Percentiles rank a stretch among this genome's conserved stretches.
These are phyloP conservation scores for Sordariomycetes sp. DNA, from an alignment of 2,329 filamentous ascomycete species.

Conservation along the genomic window DNA sequence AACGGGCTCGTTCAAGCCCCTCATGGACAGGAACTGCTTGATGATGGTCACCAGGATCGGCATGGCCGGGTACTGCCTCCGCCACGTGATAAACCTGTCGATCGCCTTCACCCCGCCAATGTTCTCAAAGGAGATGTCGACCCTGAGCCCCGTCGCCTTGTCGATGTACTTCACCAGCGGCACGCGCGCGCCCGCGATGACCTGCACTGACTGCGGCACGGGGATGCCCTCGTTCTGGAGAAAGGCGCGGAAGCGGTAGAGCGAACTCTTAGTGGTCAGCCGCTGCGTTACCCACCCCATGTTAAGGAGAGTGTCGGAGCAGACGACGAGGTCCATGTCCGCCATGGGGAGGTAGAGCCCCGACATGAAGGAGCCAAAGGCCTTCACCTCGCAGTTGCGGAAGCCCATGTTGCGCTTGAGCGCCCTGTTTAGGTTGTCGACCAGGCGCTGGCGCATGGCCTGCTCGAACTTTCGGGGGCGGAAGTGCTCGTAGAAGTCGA, in stretches of 20 bases:
- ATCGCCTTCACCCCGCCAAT: slow-evolving; percentile 70
- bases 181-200: slow-evolving; percentile 69
- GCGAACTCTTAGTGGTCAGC: slow-evolving; percentile 32
- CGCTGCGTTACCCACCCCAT: slow-evolving; percentile 36
- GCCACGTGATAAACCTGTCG: slow-evolving; percentile 73
- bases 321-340: slow-evolving; percentile 88
- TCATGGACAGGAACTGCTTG: slow-evolving; percentile 88
- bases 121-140: slow-evolving; percentile 95
- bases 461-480: slow-evolving; percentile 69
- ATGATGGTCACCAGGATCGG: slow-evolving; percentile 75
- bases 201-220: slow-evolving; percentile 45
- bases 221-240: slow-evolving; percentile 48
- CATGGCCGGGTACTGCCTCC: slow-evolving; percentile 69
- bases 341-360: slow-evolving; percentile 62
- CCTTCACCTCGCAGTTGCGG: slow-evolving; percentile 50
- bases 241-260: slow-evolving; percentile 53
- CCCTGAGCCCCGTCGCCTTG: slow-evolving; percentile 62
- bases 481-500: slow-evolving; percentile 81
- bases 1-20: slow-evolving; percentile 82
- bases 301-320: slow-evolving; percentile 46
- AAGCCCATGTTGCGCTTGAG: slow-evolving; percentile 45
- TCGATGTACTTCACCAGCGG: slow-evolving; percentile 91
- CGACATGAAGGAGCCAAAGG: slow-evolving; percentile 92
- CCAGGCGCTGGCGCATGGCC: slow-evolving; percentile 59
- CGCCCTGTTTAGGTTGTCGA: slow-evolving; percentile 54